Base-by-base conservation (phyloP, 345 rosid species). In the Punica granatum region DNA sequence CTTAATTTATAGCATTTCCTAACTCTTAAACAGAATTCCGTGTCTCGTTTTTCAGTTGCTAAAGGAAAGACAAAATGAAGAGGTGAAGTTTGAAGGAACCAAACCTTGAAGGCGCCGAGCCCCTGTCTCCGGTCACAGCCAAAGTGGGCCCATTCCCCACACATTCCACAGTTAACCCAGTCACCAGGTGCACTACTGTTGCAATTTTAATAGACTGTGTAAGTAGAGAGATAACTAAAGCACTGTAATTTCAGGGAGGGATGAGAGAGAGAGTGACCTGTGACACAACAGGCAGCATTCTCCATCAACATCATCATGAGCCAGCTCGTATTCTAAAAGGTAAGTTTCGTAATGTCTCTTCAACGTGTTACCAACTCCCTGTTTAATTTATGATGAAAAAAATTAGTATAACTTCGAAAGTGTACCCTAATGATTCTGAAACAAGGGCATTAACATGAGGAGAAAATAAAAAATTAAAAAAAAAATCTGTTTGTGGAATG, bases 121-220 rank as follows among this genome's bases (percentile, higher is more conserved):
- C 99, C 98, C 60, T 90, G 97, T 73, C 98, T 88, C 81, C 96
- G 77, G 71, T 94, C 99, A 80, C 99, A 92, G 73, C 99, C 98
- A 68, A 94, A 94, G 78, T 94, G 99, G 19, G 99, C 99, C 99
- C 99, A 92, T 74, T 94, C 99, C 14, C 96, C 99, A 36, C 99
- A 94, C 58, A 89, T 85, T 74, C 98, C 97, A 71, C 99, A 94
- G 75, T 94, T 94, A 64, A 94, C 99, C 99, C 99, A 92, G 71
- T 94, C 98, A 74, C 98, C 99, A 0, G 99, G 93, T 43, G 99
- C 96, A 31, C 99, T 89, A 94, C 99, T 94, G 93, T 80, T 77
- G 70, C 53, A 77, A 69, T 70, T 66, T 36, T 35, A 33, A 74
- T 65, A 67, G 34, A 25, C 39, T 25, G 8, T 54, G 70, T 85